Conservation (phyloP, 768 basidiomycete genomes). For the Gloeophyllum trabeum region DNA sequence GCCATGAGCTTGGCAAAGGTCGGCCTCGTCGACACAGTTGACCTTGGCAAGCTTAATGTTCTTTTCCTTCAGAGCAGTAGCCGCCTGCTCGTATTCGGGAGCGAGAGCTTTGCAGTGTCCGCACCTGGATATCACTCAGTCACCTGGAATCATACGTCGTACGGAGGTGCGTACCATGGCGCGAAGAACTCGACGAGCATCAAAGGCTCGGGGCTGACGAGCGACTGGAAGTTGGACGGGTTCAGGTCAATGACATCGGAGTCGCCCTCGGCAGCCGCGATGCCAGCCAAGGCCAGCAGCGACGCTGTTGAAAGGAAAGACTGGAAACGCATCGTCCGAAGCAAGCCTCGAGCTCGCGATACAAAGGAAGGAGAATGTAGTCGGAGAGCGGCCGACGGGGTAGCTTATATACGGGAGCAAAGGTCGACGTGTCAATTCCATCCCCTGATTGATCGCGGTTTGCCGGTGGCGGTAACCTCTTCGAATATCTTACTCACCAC, state of each 20-base stretch:
- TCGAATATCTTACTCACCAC: too few relatives aligned
- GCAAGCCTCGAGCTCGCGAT: conserved; percentile 16
- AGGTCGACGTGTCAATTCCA: conserved; percentile 40
- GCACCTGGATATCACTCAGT: conserved; percentile 40
- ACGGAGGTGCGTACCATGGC: conserved; percentile 44
- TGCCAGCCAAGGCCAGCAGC: conserved; percentile 39
- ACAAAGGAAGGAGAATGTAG: conserved; percentile 6
- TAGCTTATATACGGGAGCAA: conserved; percentile 18
- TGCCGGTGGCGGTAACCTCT: too few relatives aligned
- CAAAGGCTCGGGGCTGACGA: conserved; percentile 55
- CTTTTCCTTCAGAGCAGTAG: conserved; percentile 84
- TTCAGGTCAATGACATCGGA: conserved; percentile 82
- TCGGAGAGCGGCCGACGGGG: conserved; percentile 6
- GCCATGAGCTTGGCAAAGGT: conserved; percentile 81
- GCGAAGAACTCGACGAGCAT: conserved; percentile 95
- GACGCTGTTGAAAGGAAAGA: conserved; percentile 35
- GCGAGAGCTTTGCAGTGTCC: conserved; percentile 95
- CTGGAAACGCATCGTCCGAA: conserved; percentile 52
- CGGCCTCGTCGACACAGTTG: conserved; percentile 90
- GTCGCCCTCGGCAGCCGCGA: conserved; percentile 39
- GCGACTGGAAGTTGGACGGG: conserved; percentile 51
- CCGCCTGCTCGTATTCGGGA: conserved; percentile 90
- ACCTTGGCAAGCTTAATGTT: conserved; percentile 91
- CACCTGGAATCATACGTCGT: neutral
- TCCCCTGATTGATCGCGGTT: neutral